Percentiles rank a stretch among this genome's conserved stretches.
These are phyloP conservation scores for Setomelanomma holmii DNA, from an alignment of 2,329 filamentous ascomycete species.

Conservation along the genomic window DNA sequence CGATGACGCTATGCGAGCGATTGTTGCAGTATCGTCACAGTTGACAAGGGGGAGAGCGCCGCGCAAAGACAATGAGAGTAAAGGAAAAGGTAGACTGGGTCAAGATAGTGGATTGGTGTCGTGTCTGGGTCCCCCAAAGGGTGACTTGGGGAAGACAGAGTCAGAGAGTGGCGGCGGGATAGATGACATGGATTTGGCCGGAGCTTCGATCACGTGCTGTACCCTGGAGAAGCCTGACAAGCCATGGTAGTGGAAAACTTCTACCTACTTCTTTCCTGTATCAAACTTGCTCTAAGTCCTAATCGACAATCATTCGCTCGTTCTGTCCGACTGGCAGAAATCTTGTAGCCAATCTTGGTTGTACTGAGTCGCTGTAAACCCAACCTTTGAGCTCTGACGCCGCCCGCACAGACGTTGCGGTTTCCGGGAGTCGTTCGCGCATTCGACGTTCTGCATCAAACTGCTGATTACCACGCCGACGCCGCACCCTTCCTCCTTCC, in stretches of 20 bases:
- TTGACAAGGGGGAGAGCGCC: slow-evolving; percentile 1
- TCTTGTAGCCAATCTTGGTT: not conserved
- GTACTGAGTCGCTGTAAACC: not conserved
- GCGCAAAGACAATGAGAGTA: not conserved
- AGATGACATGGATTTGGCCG: not conserved
- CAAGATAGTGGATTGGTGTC: not conserved
- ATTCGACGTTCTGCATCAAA: slow-evolving; percentile 24
- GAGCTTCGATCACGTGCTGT: not conserved
- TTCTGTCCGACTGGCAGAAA: not conserved
- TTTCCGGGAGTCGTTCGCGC: slow-evolving; percentile 11
- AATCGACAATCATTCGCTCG: not conserved
- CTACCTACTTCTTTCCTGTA: not conserved
- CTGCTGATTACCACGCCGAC: slow-evolving; percentile 6
- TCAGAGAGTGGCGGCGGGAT: slow-evolving; percentile 6
- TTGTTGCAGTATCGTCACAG: slow-evolving; percentile 3
- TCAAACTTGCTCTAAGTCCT: not conserved
- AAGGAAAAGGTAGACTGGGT: not conserved
- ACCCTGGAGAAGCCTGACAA: not conserved
- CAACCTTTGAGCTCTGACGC: not conserved
- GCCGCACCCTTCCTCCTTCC: slow-evolving; percentile 12
- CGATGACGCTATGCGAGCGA: slow-evolving; percentile 14
- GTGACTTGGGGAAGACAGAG: slow-evolving; percentile 10
- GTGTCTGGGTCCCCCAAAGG: slow-evolving; percentile 19
- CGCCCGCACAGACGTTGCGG: not conserved
- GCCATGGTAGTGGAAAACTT: not conserved